phyloP scores from a whole-genome alignment of 75 land plant genomes.

The Chamaecyparis obtusa region DNA sequence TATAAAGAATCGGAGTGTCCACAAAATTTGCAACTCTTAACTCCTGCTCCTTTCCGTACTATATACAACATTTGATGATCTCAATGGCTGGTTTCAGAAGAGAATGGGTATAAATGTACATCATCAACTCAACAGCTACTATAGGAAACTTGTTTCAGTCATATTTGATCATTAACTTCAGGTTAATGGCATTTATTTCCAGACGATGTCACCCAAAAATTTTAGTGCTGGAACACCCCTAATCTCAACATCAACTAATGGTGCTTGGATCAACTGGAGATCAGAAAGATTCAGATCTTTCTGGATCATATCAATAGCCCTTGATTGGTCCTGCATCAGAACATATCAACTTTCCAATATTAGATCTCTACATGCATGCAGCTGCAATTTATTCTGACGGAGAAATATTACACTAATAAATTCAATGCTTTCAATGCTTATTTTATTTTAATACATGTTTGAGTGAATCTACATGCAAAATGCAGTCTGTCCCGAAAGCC shows the following conservation, averaged over 20 bases:
- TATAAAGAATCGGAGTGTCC: background rate
- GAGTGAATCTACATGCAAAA: background rate
- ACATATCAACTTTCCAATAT: background rate
- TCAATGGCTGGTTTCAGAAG: slow-evolving; percentile 3
- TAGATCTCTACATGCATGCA: background rate
- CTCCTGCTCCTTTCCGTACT: background rate
- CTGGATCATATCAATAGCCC: slow-evolving; percentile 65
- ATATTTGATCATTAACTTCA: background rate
- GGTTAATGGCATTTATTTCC: slow-evolving; percentile 38
- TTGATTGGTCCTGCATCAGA: slow-evolving; percentile 68
- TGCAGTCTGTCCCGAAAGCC: background rate
- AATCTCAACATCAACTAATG: slow-evolving; percentile 81
- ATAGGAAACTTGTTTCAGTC: background rate
- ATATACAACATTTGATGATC: background rate
- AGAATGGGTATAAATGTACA: background rate
- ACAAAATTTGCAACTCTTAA: background rate
- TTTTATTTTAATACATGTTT: background rate
- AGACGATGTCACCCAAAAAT: slow-evolving; percentile 75
- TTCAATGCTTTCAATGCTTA: background rate
- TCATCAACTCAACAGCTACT: background rate
- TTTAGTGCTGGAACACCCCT: slow-evolving; percentile 86
- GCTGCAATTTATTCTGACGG: background rate
- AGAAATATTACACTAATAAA: background rate
- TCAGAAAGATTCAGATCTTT: slow-evolving; percentile 53
- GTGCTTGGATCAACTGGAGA: slow-evolving; percentile 61